Base-by-base conservation (phyloP, 768 basidiomycete genomes). In the Lactifluus hygrophoroides region DNA sequence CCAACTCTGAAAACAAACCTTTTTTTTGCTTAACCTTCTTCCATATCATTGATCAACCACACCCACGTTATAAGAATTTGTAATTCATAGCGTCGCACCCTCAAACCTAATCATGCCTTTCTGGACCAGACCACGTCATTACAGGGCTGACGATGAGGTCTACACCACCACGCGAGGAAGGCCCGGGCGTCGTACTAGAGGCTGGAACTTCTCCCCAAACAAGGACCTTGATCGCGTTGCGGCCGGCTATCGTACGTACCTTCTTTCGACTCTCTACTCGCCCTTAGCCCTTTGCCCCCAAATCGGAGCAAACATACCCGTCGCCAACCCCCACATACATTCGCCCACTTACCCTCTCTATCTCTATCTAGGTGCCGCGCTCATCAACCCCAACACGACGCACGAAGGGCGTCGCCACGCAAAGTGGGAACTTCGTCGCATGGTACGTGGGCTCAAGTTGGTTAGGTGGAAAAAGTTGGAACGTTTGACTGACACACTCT, bases 311-410 rank as follows among this genome's bases (percentile, higher is more conserved):
- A 38, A 56, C 46, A 47, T 49, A 28, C 54, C 37, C 47, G 32
- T n/a, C n/a, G n/a, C n/a, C n/a, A n/a, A n/a, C n/a, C n/a, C n/a
- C n/a, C n/a, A n/a, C n/a, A n/a, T n/a, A n/a, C n/a, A n/a, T n/a
- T n/a, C n/a, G n/a, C n/a, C n/a, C n/a, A n/a, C n/a, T n/a, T n/a
- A n/a, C n/a, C n/a, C n/a, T n/a, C n/a, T n/a, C n/a, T n/a, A n/a
- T n/a, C n/a, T n/a, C n/a, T n/a, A n/a, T n/a, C 21, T 64, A 79
- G 76, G 75, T 69, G 75, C 77, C 34, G 76, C 79, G 3, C 69
- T 80, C 5, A 56, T 75, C n/a, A 82, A 79, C 62, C 78, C 80
- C 2, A 76, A 78, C 50, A 80, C 79, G 7, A 77, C 76, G 4
- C 71, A 65, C 10, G 46, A 66, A n/a, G 77, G 77, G 3, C 71